A percentile compares a stretch with the other conserved stretches of the same genome.
These are phyloP conservation scores for Arthrobotrys sphaeroides DNA, from an alignment of 2,329 filamentous ascomycete species.

Conservation along the genomic window DNA sequence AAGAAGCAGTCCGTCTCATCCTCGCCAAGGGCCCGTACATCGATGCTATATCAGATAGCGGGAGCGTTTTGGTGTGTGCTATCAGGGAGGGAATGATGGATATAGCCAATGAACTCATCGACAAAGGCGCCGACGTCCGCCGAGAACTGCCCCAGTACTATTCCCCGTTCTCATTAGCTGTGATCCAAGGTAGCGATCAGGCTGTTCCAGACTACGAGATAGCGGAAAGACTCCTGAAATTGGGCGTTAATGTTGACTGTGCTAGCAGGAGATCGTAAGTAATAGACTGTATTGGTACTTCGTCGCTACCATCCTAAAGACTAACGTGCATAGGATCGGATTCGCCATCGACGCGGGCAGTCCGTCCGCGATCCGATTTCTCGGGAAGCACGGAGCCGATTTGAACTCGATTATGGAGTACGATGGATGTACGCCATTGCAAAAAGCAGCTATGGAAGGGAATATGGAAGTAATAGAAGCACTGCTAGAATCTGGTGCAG, in stretches of 20 bases:
- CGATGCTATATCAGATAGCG: slow-evolving; percentile 1
- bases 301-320: background rate
- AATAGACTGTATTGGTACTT: background rate
- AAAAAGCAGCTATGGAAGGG: background rate
- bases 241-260: slow-evolving; percentile 27
- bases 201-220: background rate
- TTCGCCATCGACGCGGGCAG: background rate
- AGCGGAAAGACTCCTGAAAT: slow-evolving; percentile 3
- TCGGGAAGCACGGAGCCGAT: slow-evolving; percentile 3
- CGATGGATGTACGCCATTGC: slow-evolving; percentile 21
- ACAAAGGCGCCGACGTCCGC: background rate
- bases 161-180: background rate
- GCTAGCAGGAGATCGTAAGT: slow-evolving; percentile 22
- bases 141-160: background rate
- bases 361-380: background rate
- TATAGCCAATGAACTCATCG: slow-evolving; percentile 32
- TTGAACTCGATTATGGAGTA: background rate
- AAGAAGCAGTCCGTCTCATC: slow-evolving; percentile 11
- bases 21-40: slow-evolving; percentile 21
- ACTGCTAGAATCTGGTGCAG: slow-evolving; percentile 8
- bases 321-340: background rate
- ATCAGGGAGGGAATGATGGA: slow-evolving; percentile 11
- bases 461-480: slow-evolving; percentile 6
- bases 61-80: background rate
- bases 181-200: background rate